A percentile compares a stretch with the other conserved stretches of the same genome.
phyloP scores from a whole-genome alignment of 805 yeast species.

The Candida takata region DNA sequence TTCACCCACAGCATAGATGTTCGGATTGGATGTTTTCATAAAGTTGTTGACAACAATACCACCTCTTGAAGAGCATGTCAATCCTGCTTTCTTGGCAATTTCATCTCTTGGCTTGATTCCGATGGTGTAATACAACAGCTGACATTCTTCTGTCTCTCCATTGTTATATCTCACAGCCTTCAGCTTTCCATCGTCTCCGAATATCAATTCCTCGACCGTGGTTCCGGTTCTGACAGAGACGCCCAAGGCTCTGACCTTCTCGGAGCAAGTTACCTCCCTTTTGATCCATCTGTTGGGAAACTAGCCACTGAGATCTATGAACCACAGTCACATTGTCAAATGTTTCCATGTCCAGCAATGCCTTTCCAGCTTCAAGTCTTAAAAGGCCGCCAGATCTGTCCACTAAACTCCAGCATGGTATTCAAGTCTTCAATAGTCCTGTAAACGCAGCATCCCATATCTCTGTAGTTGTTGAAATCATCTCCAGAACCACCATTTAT shows the following conservation, averaged over 20 bases:
- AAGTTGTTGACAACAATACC: constrained; percentile 26
- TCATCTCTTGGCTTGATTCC: constrained; percentile 32
- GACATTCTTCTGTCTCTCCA: constrained; percentile 27
- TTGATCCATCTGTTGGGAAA: constrained; percentile 31
- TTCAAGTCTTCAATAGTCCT: constrained; percentile 30
- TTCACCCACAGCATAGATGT: constrained; percentile 30
- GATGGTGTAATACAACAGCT: constrained; percentile 28
- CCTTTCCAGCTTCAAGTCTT: constrained; percentile 33
- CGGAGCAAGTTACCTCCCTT: constrained; percentile 30
- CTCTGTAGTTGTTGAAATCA: constrained; percentile 14
- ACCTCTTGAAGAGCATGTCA: constrained; percentile 23
- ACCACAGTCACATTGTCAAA: constrained; percentile 27
- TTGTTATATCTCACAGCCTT: constrained; percentile 22
- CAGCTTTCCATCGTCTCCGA: constrained; percentile 20
- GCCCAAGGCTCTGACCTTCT: constrained; percentile 45
- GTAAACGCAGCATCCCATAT: constrained; percentile 29
- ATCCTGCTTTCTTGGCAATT: constrained; percentile 22
- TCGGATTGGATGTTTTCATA: constrained; percentile 24
- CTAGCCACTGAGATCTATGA: constrained; percentile 28
- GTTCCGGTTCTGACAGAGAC: constrained; percentile 46
- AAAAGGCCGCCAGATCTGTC: constrained; percentile 24
- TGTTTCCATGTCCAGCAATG: constrained; percentile 25
- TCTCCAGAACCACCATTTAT: constrained; percentile 5
- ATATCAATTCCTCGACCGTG: constrained; percentile 40
- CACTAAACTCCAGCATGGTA: constrained; percentile 23